Evolutionary conservation across 371 early-diverging fungal genomes (phyloP).

Genomic region (Mucor piriformis): DNA sequence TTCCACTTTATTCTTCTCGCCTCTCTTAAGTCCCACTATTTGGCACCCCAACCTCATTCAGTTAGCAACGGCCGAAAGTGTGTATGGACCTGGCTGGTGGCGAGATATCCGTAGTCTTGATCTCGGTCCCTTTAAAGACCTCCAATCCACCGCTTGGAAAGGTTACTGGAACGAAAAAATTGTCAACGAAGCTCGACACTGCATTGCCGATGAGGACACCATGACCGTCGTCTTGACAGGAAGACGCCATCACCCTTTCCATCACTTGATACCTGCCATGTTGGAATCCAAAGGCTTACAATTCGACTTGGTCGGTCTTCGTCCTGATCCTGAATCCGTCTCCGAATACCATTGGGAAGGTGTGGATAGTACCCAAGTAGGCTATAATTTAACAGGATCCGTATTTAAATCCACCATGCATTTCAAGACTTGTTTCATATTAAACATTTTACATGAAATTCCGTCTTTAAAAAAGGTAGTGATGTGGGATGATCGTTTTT

Average conservation of each 20-base stretch:
- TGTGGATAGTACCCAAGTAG: slow-evolving; percentile 6
- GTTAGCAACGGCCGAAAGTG: slow-evolving; percentile 56
- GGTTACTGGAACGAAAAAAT: slow-evolving; percentile 48
- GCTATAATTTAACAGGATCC: slow-evolving; percentile 16
- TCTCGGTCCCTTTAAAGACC: slow-evolving; percentile 18
- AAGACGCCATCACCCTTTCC: slow-evolving; percentile 58
- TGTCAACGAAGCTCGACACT: slow-evolving; percentile 27
- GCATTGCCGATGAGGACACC: slow-evolving; percentile 40
- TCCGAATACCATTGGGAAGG: slow-evolving; percentile 19
- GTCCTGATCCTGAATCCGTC: slow-evolving; percentile 44
- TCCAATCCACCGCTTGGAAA: slow-evolving; percentile 32
- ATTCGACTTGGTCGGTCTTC: slow-evolving; percentile 61
- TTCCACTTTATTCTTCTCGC: slow-evolving; percentile 86
- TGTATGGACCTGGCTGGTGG: slow-evolving; percentile 74
- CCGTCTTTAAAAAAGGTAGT: slow-evolving; percentile 39
- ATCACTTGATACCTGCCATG: slow-evolving; percentile 38
- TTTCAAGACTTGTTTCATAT: slow-evolving; percentile 60
- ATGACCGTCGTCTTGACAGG: slow-evolving; percentile 64
- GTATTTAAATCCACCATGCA: slow-evolving; percentile 56
- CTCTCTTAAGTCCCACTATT: slow-evolving; percentile 73
- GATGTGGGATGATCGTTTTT: slow-evolving; percentile 68
- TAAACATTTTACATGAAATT: slow-evolving; percentile 46
- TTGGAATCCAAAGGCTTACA: slow-evolving; percentile 37
- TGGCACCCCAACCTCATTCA: slow-evolving; percentile 68
- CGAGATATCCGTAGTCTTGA: slow-evolving; percentile 56